Conservation (phyloP, 2,329 filamentous ascomycete species). For the Didymella lethalis region DNA sequence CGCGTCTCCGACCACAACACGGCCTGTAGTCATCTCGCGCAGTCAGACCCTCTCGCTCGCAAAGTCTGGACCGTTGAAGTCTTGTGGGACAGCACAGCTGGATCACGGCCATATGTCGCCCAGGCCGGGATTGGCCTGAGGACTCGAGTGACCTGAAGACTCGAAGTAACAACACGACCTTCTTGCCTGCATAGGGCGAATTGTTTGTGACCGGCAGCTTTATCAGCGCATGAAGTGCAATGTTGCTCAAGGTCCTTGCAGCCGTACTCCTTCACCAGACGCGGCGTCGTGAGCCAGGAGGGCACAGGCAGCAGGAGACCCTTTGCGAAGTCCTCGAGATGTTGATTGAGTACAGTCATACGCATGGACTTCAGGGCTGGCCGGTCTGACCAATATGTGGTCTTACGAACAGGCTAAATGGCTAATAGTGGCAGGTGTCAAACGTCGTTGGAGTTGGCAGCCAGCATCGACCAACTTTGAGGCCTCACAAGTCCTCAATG, state of each 20-base stretch:
- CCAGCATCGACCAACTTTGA: conserved; percentile 21
- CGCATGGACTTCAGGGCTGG: conserved; percentile 25
- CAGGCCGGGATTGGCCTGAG: conserved; percentile 8
- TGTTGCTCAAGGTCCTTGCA: conserved; percentile 13
- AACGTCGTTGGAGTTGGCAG: conserved; percentile 17
- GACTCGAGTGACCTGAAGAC: not conserved
- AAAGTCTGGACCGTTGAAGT: conserved; percentile 9
- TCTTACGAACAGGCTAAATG: conserved; percentile 22
- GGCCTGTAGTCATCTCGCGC: conserved; percentile 9
- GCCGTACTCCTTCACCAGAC: conserved; percentile 16
- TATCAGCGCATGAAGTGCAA: conserved; percentile 11
- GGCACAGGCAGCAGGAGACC: conserved; percentile 11
- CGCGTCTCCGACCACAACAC: conserved; percentile 19
- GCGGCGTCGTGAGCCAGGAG: conserved; percentile 17
- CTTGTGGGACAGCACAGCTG: conserved; percentile 34
- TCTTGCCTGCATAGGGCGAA: not conserved
- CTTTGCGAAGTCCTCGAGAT: conserved; percentile 4
- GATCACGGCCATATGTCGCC: conserved; percentile 2
- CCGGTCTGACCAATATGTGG: conserved; percentile 16
- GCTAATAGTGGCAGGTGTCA: conserved; percentile 24
- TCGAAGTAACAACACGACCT: conserved; percentile 1
- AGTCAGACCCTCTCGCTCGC: conserved; percentile 4
- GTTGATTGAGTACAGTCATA: conserved; percentile 17
- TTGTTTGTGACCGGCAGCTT: conserved; percentile 6
- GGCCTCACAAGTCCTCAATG: conserved; percentile 16